Base-by-base conservation (phyloP, 805 yeast species). In the Wickerhamiella bombiphila region DNA sequence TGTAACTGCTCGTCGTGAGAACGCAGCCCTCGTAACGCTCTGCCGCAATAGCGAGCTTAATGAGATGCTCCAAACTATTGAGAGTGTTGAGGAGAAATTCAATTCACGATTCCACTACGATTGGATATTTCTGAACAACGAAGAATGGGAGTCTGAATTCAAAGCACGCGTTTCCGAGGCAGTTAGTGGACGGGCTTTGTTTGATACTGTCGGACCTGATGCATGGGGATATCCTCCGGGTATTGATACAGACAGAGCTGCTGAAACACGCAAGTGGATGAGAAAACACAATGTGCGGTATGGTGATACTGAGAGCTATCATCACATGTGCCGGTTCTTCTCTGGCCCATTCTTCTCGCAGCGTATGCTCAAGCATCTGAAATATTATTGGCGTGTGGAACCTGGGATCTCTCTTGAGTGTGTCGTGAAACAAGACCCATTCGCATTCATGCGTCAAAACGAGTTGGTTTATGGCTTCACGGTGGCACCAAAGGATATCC, bases 321-420 rank as follows among this genome's bases (percentile, higher is more conserved):
- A 88, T 44, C 78, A 76, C 53, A 80, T 80, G 93, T 80, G 93
- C 55, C 73, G 83, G 33, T 80, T 74, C 59, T 77, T 78, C 56
- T 66, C 77, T 6, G 91, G 91, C 42, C 77, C 75, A 47, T 77
- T 80, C 57, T 76, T 67, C 56, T 60, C 69, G 37, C 78, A 77
- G 51, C 68, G 68, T 35, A 58, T 74, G 35, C 55, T 81, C 55
- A 54, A 60, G 36, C 63, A 66, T n/a, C 76, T 76, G 56, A 70
- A 68, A 32, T 80, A 73, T 53, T 77, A 73, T 53, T 78, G 86
- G 88, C 63, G 88, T 42, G 76, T 79, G 30, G 88, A 78, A 57
- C 83, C 85, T 9, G 76, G 74, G 35, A 71, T 75, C 36, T 59
- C 65, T 34, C 60, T 73, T 38, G 65, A 54, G 44, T 79, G 88